phyloP scores from a whole-genome alignment of 306 rosid species.

The Astragalus membranaceus region DNA sequence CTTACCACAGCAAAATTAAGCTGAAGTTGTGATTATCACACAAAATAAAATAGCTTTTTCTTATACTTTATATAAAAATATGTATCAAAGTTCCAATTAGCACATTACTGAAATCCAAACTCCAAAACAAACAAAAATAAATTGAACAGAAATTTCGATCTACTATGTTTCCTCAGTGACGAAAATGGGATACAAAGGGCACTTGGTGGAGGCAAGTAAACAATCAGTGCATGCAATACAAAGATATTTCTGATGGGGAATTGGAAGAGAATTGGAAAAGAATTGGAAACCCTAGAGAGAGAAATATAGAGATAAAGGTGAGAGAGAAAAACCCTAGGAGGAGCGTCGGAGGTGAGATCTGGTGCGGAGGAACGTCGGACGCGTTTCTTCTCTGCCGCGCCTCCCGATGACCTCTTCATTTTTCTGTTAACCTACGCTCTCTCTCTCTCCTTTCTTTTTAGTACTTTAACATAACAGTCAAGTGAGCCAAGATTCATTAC shows the following conservation, averaged over 20 bases:
- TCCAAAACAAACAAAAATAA: background rate
- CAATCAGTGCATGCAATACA: background rate
- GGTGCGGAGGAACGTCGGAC: slow-evolving; percentile 68
- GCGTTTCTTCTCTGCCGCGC: slow-evolving; percentile 92
- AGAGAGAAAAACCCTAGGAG: slow-evolving; percentile 61
- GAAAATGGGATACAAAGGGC: background rate
- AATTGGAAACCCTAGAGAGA: slow-evolving; percentile 24
- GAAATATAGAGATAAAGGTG: background rate
- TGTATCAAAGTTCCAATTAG: background rate
- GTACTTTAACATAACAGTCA: too few species aligned
- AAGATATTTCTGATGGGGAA: background rate
- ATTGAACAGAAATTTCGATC: background rate
- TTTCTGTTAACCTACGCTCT: background rate
- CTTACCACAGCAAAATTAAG: background rate
- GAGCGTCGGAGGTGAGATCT: slow-evolving; percentile 77
- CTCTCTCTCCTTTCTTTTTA: background rate
- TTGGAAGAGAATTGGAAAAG: background rate
- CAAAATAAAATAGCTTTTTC: background rate
- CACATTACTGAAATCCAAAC: slow-evolving; percentile 6
- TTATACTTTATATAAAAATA: background rate
- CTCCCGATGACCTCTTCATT: slow-evolving; percentile 88
- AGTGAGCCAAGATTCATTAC: too few species aligned
- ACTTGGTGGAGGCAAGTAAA: background rate
- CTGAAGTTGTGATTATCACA: background rate
- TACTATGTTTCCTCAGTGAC: background rate